phyloP scores from a whole-genome alignment of 305 asterid genomes.

The Fraxinus paxiana region DNA sequence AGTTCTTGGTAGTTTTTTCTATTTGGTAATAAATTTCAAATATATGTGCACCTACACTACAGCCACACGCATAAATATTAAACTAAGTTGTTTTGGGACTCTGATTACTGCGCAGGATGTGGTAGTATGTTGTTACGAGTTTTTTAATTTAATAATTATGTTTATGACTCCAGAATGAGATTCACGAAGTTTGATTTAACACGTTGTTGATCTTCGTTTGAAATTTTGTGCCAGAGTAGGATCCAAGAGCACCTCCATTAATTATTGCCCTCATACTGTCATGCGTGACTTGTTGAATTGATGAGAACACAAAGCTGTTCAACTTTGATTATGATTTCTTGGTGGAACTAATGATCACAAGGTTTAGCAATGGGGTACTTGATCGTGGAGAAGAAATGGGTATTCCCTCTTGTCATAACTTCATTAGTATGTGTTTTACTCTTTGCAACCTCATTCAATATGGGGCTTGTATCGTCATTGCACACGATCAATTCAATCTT shows the following conservation, averaged over 20 bases:
- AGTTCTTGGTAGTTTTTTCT: background rate
- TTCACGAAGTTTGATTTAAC: slow-evolving; percentile 26
- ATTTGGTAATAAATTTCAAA: background rate
- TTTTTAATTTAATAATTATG: slow-evolving; percentile 7
- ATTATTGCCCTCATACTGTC: background rate
- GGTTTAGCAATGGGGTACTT: background rate
- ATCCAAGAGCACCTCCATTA: slow-evolving; percentile 19
- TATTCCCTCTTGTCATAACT: slow-evolving; percentile 67
- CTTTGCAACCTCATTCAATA: slow-evolving; percentile 65
- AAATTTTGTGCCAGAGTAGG: slow-evolving; percentile 24
- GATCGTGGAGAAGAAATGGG: slow-evolving; percentile 76
- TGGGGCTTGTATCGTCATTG: slow-evolving; percentile 67
- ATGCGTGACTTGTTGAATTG: slow-evolving; percentile 22
- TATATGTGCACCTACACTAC: background rate
- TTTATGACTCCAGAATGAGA: slow-evolving; percentile 3
- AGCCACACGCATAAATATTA: background rate
- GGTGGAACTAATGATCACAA: slow-evolving; percentile 38
- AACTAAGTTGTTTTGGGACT: slow-evolving; percentile 5
- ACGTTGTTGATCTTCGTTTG: slow-evolving; percentile 23
- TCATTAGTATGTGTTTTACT: slow-evolving; percentile 55
- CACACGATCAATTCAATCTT: slow-evolving; percentile 59
- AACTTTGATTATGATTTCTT: slow-evolving; percentile 23
- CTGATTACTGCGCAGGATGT: slow-evolving; percentile 9
- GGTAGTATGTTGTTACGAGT: slow-evolving; percentile 7
- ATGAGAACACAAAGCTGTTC: slow-evolving; percentile 19